These are phyloP conservation scores for Hamigera avellanea DNA, from an alignment of 495 filamentous ascomycete species.

Conservation along the genomic window DNA sequence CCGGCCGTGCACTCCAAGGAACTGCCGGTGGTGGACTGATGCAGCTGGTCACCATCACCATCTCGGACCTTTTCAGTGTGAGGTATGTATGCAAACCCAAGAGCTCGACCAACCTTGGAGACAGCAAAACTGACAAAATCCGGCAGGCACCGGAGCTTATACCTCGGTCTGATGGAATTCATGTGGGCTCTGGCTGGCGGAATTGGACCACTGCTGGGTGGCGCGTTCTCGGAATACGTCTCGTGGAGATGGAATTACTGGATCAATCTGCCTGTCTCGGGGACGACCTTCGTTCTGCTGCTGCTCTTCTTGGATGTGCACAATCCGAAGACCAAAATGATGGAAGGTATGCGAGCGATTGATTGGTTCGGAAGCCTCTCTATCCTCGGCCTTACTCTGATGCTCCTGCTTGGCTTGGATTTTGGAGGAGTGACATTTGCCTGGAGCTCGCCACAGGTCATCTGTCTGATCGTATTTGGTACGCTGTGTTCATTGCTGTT, in stretches of 20 bases:
- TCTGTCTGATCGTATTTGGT: slow-evolving; percentile 71
- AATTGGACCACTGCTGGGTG: slow-evolving; percentile 58
- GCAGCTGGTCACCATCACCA: slow-evolving; percentile 40
- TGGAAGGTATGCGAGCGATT: slow-evolving; percentile 59
- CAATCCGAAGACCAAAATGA: slow-evolving; percentile 42
- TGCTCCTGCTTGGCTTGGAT: slow-evolving; percentile 67
- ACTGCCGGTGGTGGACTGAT: slow-evolving; percentile 42
- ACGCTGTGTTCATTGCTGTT: slow-evolving; percentile 50
- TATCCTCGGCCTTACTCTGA: slow-evolving; percentile 60
- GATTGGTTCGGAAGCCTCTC: slow-evolving; percentile 64
- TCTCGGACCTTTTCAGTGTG: slow-evolving; percentile 48
- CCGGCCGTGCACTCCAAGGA: slow-evolving; percentile 43
- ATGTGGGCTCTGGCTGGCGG: slow-evolving; percentile 48
- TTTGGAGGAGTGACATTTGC: slow-evolving; percentile 62
- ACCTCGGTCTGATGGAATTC: slow-evolving; percentile 41
- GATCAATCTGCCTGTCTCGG: slow-evolving; percentile 58
- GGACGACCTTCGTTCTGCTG: slow-evolving; percentile 42
- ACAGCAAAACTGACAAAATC: neutral
- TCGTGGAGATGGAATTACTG: slow-evolving; percentile 63
- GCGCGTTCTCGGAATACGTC: slow-evolving; percentile 48
- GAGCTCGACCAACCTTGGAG: too few relatives aligned
- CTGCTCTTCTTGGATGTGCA: slow-evolving; percentile 49
- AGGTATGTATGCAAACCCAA: slow-evolving; percentile 29
- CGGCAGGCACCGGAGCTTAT: slow-evolving; percentile 35
- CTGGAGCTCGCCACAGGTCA: slow-evolving; percentile 63